Percentiles rank a stretch among this genome's conserved stretches.
These are phyloP conservation scores for Thielaviopsis populi DNA, from an alignment of 2,329 filamentous ascomycete species.

Conservation along the genomic window DNA sequence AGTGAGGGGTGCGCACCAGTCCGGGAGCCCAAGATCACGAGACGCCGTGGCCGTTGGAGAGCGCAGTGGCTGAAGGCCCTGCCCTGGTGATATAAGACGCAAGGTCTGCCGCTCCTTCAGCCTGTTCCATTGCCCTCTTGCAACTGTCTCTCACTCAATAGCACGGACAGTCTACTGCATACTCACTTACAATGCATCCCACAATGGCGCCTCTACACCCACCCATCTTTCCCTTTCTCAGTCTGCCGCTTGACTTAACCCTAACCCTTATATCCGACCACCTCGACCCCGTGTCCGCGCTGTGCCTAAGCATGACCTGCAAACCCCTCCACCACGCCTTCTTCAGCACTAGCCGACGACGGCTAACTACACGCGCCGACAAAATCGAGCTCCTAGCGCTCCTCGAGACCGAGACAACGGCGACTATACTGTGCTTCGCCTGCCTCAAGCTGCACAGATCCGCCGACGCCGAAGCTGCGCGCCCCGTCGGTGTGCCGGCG, in stretches of 20 bases:
- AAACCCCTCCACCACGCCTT: constrained; percentile 3
- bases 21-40: background rate
- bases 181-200: background rate
- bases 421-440: constrained; percentile 5
- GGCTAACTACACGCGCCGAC: background rate
- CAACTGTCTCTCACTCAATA: background rate
- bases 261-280: constrained; percentile 4
- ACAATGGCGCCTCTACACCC: background rate
- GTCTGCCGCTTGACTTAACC: constrained; percentile 13
- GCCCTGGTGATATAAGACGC: background rate
- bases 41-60: background rate
- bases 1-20: background rate
- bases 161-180: background rate
- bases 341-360: background rate
- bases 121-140: background rate
- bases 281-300: background rate
- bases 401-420: background rate
- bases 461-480: background rate
- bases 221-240: constrained; percentile 6
- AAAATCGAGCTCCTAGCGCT: constrained; percentile 7
- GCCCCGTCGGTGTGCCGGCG: constrained; percentile 8
- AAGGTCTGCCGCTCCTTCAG: background rate
- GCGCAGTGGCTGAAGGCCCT: background rate
- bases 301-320: constrained; percentile 5
- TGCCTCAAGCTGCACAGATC: constrained; percentile 10